Conservation (phyloP, 306 rosid genomes). For the Casuarina glauca region DNA sequence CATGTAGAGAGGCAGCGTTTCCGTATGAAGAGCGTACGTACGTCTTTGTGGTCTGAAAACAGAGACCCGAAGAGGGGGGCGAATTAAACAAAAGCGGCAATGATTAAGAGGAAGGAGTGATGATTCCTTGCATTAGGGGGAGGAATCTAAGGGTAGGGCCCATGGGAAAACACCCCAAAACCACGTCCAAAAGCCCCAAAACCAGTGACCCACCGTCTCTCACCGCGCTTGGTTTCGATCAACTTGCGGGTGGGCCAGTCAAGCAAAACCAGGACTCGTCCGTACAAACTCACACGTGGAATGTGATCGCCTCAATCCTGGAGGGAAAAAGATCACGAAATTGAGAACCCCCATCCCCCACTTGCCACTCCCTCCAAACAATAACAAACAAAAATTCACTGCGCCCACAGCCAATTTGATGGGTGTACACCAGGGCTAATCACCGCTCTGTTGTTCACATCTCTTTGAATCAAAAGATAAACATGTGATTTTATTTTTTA, state of each 20-base stretch:
- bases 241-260: slow-evolving; percentile 42
- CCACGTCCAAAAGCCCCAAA: slow-evolving; percentile 9
- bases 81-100: background rate
- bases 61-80: background rate
- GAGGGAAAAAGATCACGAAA: background rate
- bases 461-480: no score
- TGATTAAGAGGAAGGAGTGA: no score
- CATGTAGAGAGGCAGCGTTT: slow-evolving; percentile 9
- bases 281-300: slow-evolving; percentile 36
- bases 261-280: slow-evolving; percentile 38
- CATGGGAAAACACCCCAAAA: slow-evolving; percentile 12
- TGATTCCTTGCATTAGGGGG: background rate
- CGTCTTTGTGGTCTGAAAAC: background rate
- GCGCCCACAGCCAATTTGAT: no score
- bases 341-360: background rate
- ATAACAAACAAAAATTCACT: no score
- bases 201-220: slow-evolving; percentile 38
- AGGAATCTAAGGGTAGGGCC: slow-evolving; percentile 7
- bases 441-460: no score
- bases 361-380: background rate
- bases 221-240: slow-evolving; percentile 36
- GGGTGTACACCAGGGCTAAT: no score
- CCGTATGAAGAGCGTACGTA: slow-evolving; percentile 40
- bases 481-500: no score
- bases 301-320: background rate